phyloP scores from a whole-genome alignment of 345 rosid genomes.

The Populus euphratica region DNA sequence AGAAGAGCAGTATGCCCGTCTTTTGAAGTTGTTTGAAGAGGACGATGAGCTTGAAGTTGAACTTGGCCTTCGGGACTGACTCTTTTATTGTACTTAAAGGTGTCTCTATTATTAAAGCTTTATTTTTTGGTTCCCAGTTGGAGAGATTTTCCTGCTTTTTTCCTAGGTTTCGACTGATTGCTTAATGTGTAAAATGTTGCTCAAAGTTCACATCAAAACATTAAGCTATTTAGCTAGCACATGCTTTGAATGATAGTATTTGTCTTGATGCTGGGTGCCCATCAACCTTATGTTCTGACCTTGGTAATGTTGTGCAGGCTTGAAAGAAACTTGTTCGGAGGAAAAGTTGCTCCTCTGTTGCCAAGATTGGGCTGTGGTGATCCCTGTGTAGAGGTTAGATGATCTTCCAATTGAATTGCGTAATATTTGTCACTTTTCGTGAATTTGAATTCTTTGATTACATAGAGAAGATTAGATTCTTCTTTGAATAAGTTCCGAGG shows the following conservation, averaged over 20 bases:
- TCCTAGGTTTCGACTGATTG: not conserved
- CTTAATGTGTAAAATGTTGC: too few species aligned
- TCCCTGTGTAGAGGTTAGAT: constrained; percentile 19
- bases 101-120: constrained; percentile 1
- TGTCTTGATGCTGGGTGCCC: not conserved
- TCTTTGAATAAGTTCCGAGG: constrained; percentile 19
- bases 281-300: not conserved
- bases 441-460: constrained; percentile 17
- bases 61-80: constrained; percentile 83
- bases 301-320: constrained; percentile 18
- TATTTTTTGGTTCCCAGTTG: not conserved
- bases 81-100: constrained; percentile 20
- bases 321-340: constrained; percentile 7
- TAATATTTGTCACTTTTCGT: constrained; percentile 18
- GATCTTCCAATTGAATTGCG: constrained; percentile 10
- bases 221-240: not conserved
- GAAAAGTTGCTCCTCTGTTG: constrained; percentile 6
- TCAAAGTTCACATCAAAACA: not conserved
- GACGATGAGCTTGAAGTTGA: constrained; percentile 98
- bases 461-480: constrained; percentile 14
- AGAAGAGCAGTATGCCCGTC: constrained; percentile 93
- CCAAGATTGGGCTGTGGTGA: constrained; percentile 13
- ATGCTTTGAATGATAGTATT: not conserved
- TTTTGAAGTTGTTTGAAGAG: constrained; percentile 91
- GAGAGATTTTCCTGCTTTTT: not conserved